Evolutionary conservation across 2,329 filamentous ascomycete genomes (phyloP), one percentile per base, ranked within the genome.

Genomic region (Sarocladium strictum): DNA sequence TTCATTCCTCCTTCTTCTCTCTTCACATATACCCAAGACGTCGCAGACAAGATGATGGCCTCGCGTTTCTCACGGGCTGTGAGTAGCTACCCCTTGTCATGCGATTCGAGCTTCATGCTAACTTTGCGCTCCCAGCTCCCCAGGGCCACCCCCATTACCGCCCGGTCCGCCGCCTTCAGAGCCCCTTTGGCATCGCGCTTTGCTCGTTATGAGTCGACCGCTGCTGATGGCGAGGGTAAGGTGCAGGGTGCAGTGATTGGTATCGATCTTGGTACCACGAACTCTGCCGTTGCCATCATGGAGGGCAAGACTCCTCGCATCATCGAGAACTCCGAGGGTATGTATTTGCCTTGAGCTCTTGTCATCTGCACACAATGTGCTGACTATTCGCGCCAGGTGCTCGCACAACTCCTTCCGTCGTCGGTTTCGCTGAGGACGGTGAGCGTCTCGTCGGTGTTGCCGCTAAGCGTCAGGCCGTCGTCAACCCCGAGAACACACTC

Each of bases 231-330:
- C 52, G 63, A 64, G 37, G 85, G 88, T 62, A 97, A 97, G 84
- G 90, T 97, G 58, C 90, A 93, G 78, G 94, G 94, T 69, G 78
- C 89, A 68, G 93, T 97, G 73, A 97, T 97, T 69, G 94, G 94
- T 86, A 97, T 97, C 72, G 93, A 97, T 82, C 78, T 97, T 68
- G 93, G 93, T 70, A 97, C 93, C 70, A 97, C 93, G 66, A 97
- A 97, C 84, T 97, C 93, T 58, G 93, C 93, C 55, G 93, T 97
- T 58, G 93, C 92, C 67, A 80, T 97, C 62, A 96, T 97, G 92
- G 93, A 97, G 81, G 94, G 93, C 76, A 96, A 96, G 81, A 76
- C 82, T 55, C 90, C 93, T 65, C 90, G 87, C 76, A 97, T 97
- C 72, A 97, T 97, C 72, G 93, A 97, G 77, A 97, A 97, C 83